Base-by-base conservation (phyloP, 148 eudicot genomes). In the Vaccinium darrowii region DNA sequence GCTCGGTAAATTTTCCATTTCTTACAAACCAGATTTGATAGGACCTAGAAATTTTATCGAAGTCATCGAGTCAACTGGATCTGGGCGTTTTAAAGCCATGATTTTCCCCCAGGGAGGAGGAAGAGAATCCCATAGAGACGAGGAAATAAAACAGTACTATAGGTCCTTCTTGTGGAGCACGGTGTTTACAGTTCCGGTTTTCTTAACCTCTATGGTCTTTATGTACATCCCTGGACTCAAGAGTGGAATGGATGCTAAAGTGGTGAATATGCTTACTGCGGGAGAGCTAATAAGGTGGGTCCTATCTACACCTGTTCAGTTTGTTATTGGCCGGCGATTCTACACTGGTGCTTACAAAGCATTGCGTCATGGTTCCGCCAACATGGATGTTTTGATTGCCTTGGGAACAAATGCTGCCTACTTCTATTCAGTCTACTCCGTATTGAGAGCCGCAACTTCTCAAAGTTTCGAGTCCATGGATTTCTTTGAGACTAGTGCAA, bases 321-420 rank as follows among this genome's bases (percentile, higher is more conserved):
- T 97, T 85, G 87, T 95, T 47, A 97, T 94, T 39, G 99, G 99
- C 25, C 83, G 93, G 78, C 85, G 94, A 87, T 97, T 97, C 85
- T 95, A 97, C 87, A 83, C 84, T 21, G 99, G 99, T 30, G 88
- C 98, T 53, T 95, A 97, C 89, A 97, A 94, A 84, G 88, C 99
- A 21, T 83, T 95, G 76, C 88, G 90, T 52, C 93, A 90, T 83
- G 95, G 98, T 71, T 95, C 98, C 13, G 98, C 99, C 69, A 97
- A 97, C 85, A 97, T 97, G 99, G 99, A 97, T 89, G 99, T 97
- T 84, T 85, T 97, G 87, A 97, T 95, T 81, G 95, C 95, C 21
- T 83, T 97, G 83, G 99, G 99, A 86, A 97, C 99, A 80, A 97
- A 97, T 84, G 94, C 99, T 60, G 99, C 99, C 19, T 97, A 95